Evolutionary conservation across 495 filamentous ascomycete species (phyloP), one percentile per base, ranked within the genome.

Genomic region (Chaetomium fimeti): DNA sequence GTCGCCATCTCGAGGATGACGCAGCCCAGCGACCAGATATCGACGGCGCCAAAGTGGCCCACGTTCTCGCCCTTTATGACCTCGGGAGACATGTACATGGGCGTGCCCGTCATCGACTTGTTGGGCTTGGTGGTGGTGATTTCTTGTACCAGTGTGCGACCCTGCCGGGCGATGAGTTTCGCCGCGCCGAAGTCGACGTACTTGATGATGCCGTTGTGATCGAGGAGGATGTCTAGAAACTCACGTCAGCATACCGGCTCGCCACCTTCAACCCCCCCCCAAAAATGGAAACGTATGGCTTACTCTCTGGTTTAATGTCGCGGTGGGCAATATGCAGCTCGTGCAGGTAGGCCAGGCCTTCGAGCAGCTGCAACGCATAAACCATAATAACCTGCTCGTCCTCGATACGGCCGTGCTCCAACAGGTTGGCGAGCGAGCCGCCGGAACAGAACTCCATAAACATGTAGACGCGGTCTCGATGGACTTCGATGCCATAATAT

Each of bases 51-150:
- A 25, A 82, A 82, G 65, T 91, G 89, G 42, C 83, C 91, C 29
- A 80, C 77, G 63, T 87, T 86, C 57, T 89, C 86, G 40, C 94
- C 94, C 68, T 91, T 93, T 77, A 98, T 98, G 52, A 96, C 92
- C 79, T 98, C 94, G 25, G 94, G 94, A 18, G 95, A 98, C 94
- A 98, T 98, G 81, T 98, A 98, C 94, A 98, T 98, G 27, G 94
- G 94, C 42, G 94, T 98, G 65, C 94, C 94, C 11, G 92, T 96
- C 88, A 97, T 97, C 47, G 90, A 91, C 73, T 91, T 91, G 73
- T 95, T 91, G 65, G 90, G 81, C 67, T 91, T 90, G 48, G 80
- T 84, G 63, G 75, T 78, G 47, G 83, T 78, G 4, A 83, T 76
- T 54, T 81, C 78, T 25, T 87, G 86, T 25, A 88, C 85, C 18